Evolutionary conservation across 305 asterid genomes (phyloP).

Genomic region (Ilex paraguariensis): DNA sequence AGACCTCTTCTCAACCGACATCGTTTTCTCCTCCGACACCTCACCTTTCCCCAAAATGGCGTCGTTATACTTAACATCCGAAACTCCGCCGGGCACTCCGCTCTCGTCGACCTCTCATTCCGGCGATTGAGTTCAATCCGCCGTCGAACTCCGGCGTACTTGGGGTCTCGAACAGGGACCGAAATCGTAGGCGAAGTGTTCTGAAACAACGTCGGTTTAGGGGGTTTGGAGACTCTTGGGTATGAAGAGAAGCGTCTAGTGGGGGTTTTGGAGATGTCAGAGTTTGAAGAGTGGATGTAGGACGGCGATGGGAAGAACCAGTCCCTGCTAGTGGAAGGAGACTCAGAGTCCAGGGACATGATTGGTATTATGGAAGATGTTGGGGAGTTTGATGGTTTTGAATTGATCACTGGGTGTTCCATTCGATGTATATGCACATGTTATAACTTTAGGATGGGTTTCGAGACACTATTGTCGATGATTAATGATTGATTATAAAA

Average conservation of each 20-base stretch:
- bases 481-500: too few relatives aligned
- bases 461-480: too few relatives aligned
- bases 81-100: neutral
- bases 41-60: neutral
- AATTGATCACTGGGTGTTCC: too few relatives aligned
- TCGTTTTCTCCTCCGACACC: neutral
- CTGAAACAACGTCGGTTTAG: neutral
- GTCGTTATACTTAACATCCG: neutral
- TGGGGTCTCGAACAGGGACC: neutral
- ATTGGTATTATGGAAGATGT: constrained; percentile 8
- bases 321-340: constrained; percentile 6
- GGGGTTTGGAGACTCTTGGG: neutral
- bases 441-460: too few relatives aligned
- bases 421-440: too few relatives aligned
- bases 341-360: constrained; percentile 25
- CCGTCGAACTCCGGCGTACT: neutral
- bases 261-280: neutral
- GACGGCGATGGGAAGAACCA: constrained; percentile 1
- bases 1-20: constrained; percentile 17
- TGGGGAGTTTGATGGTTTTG: neutral
- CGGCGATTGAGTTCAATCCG: neutral
- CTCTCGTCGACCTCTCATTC: neutral
- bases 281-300: neutral
- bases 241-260: neutral
- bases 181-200: neutral